phyloP scores from a whole-genome alignment of 495 filamentous ascomycete species.

The Aspergillus campestris region DNA sequence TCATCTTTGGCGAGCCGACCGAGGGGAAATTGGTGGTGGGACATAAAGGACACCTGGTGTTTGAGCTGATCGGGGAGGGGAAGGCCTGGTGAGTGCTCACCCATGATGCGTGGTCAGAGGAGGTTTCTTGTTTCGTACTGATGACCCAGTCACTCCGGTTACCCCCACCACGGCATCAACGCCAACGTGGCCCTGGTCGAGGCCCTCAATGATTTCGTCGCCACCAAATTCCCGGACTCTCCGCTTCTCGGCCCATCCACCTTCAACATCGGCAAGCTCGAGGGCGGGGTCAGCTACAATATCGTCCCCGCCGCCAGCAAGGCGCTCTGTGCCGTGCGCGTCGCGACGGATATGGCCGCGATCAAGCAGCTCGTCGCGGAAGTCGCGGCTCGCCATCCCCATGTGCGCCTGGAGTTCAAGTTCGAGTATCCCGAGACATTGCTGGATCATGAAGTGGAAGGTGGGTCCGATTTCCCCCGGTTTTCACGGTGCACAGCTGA shows the following conservation, averaged over 20 bases:
- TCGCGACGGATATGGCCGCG: slow-evolving; percentile 11
- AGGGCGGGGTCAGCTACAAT: slow-evolving; percentile 16
- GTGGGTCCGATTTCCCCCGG: not conserved
- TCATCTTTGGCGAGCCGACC: slow-evolving; percentile 77
- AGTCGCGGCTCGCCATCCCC: slow-evolving; percentile 3
- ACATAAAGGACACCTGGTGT: slow-evolving; percentile 63
- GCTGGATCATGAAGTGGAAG: slow-evolving; percentile 51
- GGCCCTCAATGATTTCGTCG: slow-evolving; percentile 47
- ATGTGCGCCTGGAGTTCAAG: slow-evolving; percentile 11
- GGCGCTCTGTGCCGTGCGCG: slow-evolving; percentile 14
- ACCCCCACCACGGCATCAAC: slow-evolving; percentile 64
- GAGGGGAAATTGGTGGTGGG: slow-evolving; percentile 68
- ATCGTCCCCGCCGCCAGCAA: slow-evolving; percentile 12
- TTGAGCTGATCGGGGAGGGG: slow-evolving; percentile 51
- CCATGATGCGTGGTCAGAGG: not conserved
- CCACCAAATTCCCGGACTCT: slow-evolving; percentile 5
- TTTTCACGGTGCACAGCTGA: not conserved
- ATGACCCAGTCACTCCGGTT: slow-evolving; percentile 53
- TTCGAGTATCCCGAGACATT: slow-evolving; percentile 14
- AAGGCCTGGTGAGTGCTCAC: slow-evolving; percentile 38
- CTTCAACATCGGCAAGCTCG: slow-evolving; percentile 13
- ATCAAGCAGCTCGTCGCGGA: slow-evolving; percentile 12
- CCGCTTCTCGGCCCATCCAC: slow-evolving; percentile 11
- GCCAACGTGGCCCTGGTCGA: slow-evolving; percentile 60
- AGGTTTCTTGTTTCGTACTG: not conserved